Evolutionary conservation across 805 yeast genomes (phyloP), one percentile per base, ranked within the genome.

Genomic region (Sporopachydermia lactativora): DNA sequence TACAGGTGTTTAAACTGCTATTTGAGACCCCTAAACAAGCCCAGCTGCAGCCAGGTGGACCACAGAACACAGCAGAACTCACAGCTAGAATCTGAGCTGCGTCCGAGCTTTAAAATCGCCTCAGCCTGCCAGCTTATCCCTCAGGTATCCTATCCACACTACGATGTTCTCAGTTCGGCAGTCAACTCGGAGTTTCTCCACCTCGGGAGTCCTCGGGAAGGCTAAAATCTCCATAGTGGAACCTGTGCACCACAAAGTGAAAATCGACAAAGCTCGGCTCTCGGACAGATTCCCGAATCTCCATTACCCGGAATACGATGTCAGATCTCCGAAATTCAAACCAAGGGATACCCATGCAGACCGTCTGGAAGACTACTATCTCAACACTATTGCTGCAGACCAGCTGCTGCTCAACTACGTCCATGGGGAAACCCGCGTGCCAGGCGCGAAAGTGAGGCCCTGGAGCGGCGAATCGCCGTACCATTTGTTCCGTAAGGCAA

Each of bases 391-490:
- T 40, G 72, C 75, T 51, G 64, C 85, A 1, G 96, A 92, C 53
- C 57, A 92, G 49, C 60, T 92, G 50, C 72, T 92, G 48, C 78
- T 82, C 51, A 73, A 74, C 49, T 86, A 84, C 55, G 68, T 67
- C 39, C 96, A 92, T 59, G 75, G 74, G 40, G 52, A 60, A 35
- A 62, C 57, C 8, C 55, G 68, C 16, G 62, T 57, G 39, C 57
- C 53, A 34, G 97, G 97, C 42, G 66, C 71, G 43, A 84, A 82
- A 61, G 70, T 70, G 50, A 73, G 95, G 63, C 67, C 72, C 43
- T 86, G 98, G 94, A 86, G 82, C 49, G 82, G 82, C 41, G 64
- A 80, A 16, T 78, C 95, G 19, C 95, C 96, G 38, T 92, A 82
- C 62, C 92, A 86, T 54, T 56, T 86, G 41, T 84, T 84, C 61